Evolutionary conservation across 805 yeast species (phyloP).

Genomic region (Naumovozyma castellii): DNA sequence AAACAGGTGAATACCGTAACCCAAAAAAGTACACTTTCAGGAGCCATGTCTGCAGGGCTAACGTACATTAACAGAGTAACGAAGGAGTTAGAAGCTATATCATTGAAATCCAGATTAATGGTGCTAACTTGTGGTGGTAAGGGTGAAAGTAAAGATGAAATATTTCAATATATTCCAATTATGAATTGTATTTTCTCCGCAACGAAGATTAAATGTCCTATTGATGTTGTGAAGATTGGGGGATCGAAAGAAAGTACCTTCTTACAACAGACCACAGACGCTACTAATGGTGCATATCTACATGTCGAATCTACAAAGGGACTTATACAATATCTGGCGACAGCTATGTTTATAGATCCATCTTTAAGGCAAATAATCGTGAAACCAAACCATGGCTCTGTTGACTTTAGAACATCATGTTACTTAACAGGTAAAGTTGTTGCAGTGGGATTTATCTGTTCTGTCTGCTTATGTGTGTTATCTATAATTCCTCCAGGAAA

Average conservation of each 20-base stretch:
- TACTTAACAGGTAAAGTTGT: conserved; percentile 83
- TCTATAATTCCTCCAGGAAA: conserved; percentile 58
- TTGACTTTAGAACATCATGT: conserved; percentile 92
- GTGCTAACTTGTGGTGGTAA: conserved; percentile 36
- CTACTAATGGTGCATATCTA: conserved; percentile 84
- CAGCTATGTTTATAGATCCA: conserved; percentile 84
- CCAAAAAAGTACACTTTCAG: conserved; percentile 48
- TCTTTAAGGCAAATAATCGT: conserved; percentile 65
- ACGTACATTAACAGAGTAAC: conserved; percentile 66
- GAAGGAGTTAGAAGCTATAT: conserved; percentile 35
- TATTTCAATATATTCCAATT: conserved; percentile 77
- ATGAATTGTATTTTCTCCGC: conserved; percentile 97
- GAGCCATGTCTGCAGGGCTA: conserved; percentile 75
- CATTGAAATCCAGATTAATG: conserved; percentile 55
- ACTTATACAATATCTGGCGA: conserved; percentile 67
- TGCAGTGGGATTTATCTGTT: conserved; percentile 89
- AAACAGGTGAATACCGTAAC: conserved; percentile 19
- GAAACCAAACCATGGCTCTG: conserved; percentile 72
- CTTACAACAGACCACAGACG: conserved; percentile 91
- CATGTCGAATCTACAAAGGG: conserved; percentile 61
- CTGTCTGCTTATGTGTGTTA: conserved; percentile 77
- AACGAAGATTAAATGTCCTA: conserved; percentile 79
- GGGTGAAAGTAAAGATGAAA: conserved; percentile 62
- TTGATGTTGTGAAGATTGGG: conserved; percentile 77
- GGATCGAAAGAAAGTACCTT: conserved; percentile 53